Evolutionary conservation across 306 rosid genomes (phyloP), one percentile per base, ranked within the genome.

Genomic region (Cicer bijugum): DNA sequence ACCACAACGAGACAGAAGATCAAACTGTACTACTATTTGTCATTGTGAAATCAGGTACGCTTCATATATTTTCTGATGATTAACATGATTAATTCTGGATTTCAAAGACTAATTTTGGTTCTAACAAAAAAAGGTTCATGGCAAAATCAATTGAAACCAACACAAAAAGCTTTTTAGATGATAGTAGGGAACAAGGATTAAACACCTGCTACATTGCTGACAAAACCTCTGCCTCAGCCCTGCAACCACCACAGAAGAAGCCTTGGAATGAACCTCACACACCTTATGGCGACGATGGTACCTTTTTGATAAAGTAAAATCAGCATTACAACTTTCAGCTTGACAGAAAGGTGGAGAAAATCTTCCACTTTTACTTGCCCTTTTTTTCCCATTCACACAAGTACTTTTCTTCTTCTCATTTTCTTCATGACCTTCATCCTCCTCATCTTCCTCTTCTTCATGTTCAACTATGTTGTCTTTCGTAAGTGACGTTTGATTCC

Each of bases 151-250:
- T 57, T 57, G 15, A 57, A 56, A 56, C 60, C 6, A 17, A 53
- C 3, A 9, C 0, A 55, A 19, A 19, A 17, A 9, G 10, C 3
- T 5, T 20, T 2, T 20, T 2, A 20, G 62, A 56, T 11, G 62
- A 20, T 20, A 40, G 35, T 4, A 2, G 11, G n/a, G n/a, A 44
- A 42, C 4, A 19, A 8, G 69, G 84, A 78, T 44, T 60, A 16
- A 67, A 55, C 2, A 93, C 98, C 98, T 93, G 94, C 98, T 93
- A 86, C 98, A 93, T 91, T 93, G 98, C 88, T 93, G 98, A 78
- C 97, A 93, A 79, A 93, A 93, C 75, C 98, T 88, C 75, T 93
- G 97, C 37, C 88, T 82, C 23, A 75, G 52, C 10, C 97, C 98
- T 1, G 92, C 84, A 57, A 91, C 90, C 43, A 86, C 23, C 33